Percentiles rank a stretch among this genome's conserved stretches.
phyloP scores from a whole-genome alignment of 768 basidiomycete species.

The Psilocybe subaeruginosa region DNA sequence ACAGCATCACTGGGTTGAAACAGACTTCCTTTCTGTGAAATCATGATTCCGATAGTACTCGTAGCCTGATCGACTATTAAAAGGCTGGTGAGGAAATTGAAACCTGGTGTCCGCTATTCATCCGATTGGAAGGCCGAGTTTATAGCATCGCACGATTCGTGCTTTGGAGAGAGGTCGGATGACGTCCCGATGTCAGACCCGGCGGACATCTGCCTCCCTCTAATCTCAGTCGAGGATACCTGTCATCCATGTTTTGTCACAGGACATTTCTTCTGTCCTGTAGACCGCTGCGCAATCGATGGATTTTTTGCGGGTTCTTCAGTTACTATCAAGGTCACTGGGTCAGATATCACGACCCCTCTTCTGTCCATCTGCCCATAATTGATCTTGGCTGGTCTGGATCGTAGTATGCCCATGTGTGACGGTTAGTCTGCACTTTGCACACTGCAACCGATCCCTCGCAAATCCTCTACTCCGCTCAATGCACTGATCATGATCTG shows the following conservation, averaged over 20 bases:
- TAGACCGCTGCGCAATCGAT: not conserved
- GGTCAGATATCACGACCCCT: not conserved
- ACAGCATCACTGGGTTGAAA: not conserved
- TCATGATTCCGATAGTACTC: conserved; percentile 1
- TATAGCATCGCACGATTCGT: not conserved
- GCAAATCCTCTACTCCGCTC: not conserved
- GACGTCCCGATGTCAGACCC: conserved; percentile 7
- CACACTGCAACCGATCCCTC: not conserved
- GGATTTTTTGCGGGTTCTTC: too few species aligned
- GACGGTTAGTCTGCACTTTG: not conserved
- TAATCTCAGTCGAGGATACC: conserved; percentile 2
- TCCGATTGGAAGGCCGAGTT: conserved; percentile 1
- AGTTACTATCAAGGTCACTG: not conserved
- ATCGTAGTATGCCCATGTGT: not conserved
- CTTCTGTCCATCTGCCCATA: not conserved
- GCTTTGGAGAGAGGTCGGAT: not conserved
- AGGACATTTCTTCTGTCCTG: not conserved
- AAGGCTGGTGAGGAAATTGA: not conserved
- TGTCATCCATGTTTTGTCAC: not conserved
- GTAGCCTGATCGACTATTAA: conserved; percentile 1
- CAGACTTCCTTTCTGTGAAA: not conserved
- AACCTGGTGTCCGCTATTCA: conserved; percentile 2
- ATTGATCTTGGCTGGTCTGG: not conserved
- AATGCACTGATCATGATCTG: not conserved
- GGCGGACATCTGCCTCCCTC: conserved; percentile 1